These are phyloP conservation scores for Corrigiola litoralis DNA, from an alignment of 179 eudicot species.

Conservation along the genomic window DNA sequence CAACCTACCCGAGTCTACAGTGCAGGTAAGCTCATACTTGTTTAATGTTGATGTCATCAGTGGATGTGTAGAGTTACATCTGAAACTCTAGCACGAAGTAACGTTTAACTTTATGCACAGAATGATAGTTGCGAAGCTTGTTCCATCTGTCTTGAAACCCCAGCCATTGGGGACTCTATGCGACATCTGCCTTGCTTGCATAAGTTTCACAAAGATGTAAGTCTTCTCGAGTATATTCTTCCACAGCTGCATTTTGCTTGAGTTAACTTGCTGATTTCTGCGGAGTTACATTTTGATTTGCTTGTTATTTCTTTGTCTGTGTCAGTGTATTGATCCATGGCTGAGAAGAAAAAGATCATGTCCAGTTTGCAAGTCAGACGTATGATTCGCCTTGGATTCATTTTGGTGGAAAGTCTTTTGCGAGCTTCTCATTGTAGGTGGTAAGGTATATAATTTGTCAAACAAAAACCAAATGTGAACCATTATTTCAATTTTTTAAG, in stretches of 20 bases:
- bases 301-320: constrained; percentile 6
- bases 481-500: too few species aligned
- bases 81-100: not conserved
- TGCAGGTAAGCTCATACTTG: constrained; percentile 52
- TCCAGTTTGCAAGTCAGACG: constrained; percentile 88
- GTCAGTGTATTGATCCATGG: constrained; percentile 98
- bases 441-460: not conserved
- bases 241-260: not conserved
- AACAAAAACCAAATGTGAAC: too few species aligned
- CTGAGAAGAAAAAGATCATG: constrained; percentile 77
- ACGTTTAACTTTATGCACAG: constrained; percentile 34
- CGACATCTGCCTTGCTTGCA: constrained; percentile 98
- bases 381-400: constrained; percentile 37
- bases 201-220: constrained; percentile 97
- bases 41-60: not conserved
- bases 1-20: constrained; percentile 70
- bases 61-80: constrained; percentile 1
- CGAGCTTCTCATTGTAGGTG: not conserved
- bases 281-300: constrained; percentile 2
- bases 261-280: not conserved
- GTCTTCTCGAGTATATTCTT: constrained; percentile 13
- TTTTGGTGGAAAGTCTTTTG: not conserved
- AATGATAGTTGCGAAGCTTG: constrained; percentile 54
- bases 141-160: constrained; percentile 88
- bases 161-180: constrained; percentile 70